Percentiles rank a stretch among this genome's conserved stretches.
These are phyloP conservation scores for Ilex paraguariensis DNA, from an alignment of 305 asterid species.

Conservation along the genomic window DNA sequence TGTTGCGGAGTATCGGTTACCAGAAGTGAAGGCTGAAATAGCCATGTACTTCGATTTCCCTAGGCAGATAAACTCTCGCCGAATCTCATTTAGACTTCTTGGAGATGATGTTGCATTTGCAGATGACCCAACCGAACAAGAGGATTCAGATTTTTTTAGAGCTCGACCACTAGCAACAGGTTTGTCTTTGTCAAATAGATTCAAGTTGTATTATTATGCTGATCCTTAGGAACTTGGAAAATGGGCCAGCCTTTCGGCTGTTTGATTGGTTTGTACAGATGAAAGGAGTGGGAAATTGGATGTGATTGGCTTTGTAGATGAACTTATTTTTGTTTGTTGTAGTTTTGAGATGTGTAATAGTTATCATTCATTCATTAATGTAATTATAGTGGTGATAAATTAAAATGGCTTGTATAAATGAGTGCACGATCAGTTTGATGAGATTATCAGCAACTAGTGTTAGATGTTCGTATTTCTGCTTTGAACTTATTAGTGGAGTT, in stretches of 20 bases:
- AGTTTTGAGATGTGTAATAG: background rate
- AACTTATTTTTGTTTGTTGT: background rate
- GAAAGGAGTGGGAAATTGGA: background rate
- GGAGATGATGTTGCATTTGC: constrained; percentile 80
- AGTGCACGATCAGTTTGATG: too few species aligned
- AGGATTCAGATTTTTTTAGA: constrained; percentile 43
- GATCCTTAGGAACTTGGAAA: constrained; percentile 92
- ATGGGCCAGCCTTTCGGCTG: constrained; percentile 91
- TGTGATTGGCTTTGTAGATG: background rate
- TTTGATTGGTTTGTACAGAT: constrained; percentile 28
- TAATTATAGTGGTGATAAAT: background rate
- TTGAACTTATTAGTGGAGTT: too few species aligned
- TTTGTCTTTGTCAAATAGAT: constrained; percentile 63
- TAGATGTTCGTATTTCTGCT: too few species aligned
- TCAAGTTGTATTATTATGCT: constrained; percentile 81
- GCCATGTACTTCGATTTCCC: constrained; percentile 95
- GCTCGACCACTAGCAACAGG: constrained; percentile 66
- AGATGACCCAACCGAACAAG: constrained; percentile 82
- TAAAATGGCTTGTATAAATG: background rate
- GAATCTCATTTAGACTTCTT: constrained; percentile 67
- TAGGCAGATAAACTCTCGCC: constrained; percentile 56
- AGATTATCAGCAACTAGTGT: too few species aligned
- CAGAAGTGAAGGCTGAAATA: constrained; percentile 82
- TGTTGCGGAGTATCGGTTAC: constrained; percentile 78
- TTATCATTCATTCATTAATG: background rate